Conservation (phyloP, 2,329 filamentous ascomycete genomes). For the Mollisiaceae sp. region DNA sequence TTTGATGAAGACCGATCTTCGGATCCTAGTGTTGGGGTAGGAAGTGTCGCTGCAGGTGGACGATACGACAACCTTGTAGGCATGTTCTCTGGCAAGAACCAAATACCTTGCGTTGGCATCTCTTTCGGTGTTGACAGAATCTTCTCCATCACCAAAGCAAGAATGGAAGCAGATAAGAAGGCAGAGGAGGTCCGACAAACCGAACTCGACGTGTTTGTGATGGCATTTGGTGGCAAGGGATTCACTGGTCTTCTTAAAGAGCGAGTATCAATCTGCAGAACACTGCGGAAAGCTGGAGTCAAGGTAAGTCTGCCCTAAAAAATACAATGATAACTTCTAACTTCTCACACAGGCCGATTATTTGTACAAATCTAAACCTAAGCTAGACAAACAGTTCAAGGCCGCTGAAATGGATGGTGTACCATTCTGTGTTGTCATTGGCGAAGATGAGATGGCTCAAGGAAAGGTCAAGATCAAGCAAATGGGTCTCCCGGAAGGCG, state of each 20-base stretch:
- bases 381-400: slow-evolving; percentile 88
- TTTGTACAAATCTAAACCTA: slow-evolving; percentile 87
- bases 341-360: slow-evolving; percentile 71
- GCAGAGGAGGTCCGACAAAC: slow-evolving; percentile 64
- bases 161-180: slow-evolving; percentile 66
- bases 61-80: slow-evolving; percentile 92
- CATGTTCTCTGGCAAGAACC: slow-evolving; percentile 68
- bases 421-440: slow-evolving; percentile 86
- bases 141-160: slow-evolving; percentile 86
- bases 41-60: slow-evolving; percentile 86
- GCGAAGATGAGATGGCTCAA: slow-evolving; percentile 83
- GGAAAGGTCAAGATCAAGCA: slow-evolving; percentile 91
- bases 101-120: slow-evolving; percentile 89
- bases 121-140: slow-evolving; percentile 97
- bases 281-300: slow-evolving; percentile 85
- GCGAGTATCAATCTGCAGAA: slow-evolving; percentile 78
- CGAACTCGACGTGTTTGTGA: slow-evolving; percentile 90
- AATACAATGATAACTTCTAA: slow-evolving; percentile 15
- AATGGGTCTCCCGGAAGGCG: slow-evolving; percentile 77
- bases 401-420: slow-evolving; percentile 79
- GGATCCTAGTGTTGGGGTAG: slow-evolving; percentile 82
- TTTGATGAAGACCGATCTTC: slow-evolving; percentile 69
- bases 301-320: slow-evolving; percentile 58
- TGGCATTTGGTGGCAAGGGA: slow-evolving; percentile 90
- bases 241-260: slow-evolving; percentile 82